These are phyloP conservation scores for Austroboletus niveus DNA, from an alignment of 1,284 basidiomycete genomes.

Conservation along the genomic window DNA sequence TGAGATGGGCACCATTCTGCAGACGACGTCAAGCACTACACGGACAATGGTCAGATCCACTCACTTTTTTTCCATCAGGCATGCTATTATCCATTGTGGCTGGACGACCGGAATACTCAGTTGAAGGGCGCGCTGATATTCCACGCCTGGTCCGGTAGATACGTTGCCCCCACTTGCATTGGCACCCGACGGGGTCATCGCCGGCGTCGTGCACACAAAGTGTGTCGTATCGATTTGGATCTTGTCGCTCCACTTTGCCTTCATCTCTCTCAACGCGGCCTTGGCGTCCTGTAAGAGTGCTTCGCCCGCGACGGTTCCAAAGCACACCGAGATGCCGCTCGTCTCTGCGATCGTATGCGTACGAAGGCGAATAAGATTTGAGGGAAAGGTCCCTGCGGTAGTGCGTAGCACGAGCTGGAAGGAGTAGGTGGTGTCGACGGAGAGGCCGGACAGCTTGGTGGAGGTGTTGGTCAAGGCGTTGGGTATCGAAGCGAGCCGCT, in stretches of 20 bases:
- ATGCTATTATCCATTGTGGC: constrained; percentile 88
- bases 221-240: constrained; percentile 97
- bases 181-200: constrained; percentile 61
- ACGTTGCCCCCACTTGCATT: constrained; percentile 44
- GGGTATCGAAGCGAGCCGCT: constrained; percentile 83
- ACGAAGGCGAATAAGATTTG: constrained; percentile 75
- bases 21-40: not conserved
- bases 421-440: constrained; percentile 84
- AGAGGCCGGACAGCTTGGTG: constrained; percentile 87
- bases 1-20: constrained; percentile 84
- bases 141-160: constrained; percentile 65
- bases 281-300: constrained; percentile 77
- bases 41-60: constrained; percentile 23
- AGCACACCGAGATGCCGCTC: constrained; percentile 89
- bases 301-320: constrained; percentile 81
- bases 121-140: constrained; percentile 89
- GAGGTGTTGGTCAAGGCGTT: constrained; percentile 79
- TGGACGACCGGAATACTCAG: constrained; percentile 89
- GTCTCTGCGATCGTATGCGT: constrained; percentile 95
- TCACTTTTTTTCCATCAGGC: constrained; percentile 77
- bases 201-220: constrained; percentile 90
- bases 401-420: constrained; percentile 92
- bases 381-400: constrained; percentile 84
- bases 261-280: constrained; percentile 76
- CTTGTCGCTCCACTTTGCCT: constrained; percentile 80